Conservation (phyloP, 495 filamentous ascomycete species). For the Delitschia confertaspora region DNA sequence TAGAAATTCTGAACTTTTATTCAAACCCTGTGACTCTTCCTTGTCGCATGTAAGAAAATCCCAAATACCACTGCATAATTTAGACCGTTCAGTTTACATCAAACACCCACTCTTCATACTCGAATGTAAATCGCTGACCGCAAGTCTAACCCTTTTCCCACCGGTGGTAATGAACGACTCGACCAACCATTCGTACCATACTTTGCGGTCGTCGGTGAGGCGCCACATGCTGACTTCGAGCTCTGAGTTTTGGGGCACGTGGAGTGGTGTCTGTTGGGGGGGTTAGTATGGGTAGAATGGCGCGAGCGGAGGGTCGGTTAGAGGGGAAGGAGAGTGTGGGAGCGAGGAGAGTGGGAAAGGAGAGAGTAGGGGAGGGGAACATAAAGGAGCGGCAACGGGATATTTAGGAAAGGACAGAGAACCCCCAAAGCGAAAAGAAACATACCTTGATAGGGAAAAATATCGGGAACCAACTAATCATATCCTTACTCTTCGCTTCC, state of each 20-base stretch:
- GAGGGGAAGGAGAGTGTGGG: too few relatives aligned
- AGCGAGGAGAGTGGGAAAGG: too few relatives aligned
- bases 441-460: conserved; percentile 92
- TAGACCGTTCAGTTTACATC: conserved; percentile 70
- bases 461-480: conserved; percentile 99
- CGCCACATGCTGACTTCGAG: conserved; percentile 89
- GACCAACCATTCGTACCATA: conserved; percentile 98
- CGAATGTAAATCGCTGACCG: conserved; percentile 74
- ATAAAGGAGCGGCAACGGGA: too few relatives aligned
- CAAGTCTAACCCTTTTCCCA: conserved; percentile 61
- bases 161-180: conserved; percentile 63
- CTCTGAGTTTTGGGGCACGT: conserved; percentile 74
- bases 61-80: too few relatives aligned
- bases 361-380: neutral
- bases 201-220: conserved; percentile 86
- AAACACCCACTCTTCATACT: conserved; percentile 85
- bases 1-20: too few relatives aligned
- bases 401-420: neutral
- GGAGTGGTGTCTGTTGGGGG: conserved; percentile 62
- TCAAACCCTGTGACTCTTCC: too few relatives aligned
- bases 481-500: conserved; percentile 81
- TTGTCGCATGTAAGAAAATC: too few relatives aligned
- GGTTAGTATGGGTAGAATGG: conserved; percentile 15
- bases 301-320: neutral
- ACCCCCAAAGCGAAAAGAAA: conserved; percentile 1